phyloP scores from a whole-genome alignment of 352 stramenopile genomes.

The Plasmopara muralis region DNA sequence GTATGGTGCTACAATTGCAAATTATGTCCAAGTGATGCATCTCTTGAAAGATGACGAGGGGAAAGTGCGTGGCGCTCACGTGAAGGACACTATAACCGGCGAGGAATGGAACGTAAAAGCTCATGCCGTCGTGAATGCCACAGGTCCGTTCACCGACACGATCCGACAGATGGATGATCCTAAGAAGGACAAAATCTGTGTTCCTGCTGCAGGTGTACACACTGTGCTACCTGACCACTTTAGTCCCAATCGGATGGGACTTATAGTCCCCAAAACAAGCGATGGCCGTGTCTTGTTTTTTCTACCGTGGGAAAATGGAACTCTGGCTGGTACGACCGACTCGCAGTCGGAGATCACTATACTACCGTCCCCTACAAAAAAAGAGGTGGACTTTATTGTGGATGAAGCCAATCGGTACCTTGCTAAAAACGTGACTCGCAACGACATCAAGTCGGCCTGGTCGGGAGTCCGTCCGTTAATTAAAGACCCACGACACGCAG shows the following conservation, averaged over 20 bases:
- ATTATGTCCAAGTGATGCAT: conserved; percentile 87
- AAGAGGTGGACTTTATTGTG: conserved; percentile 94
- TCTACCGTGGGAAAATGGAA: conserved; percentile 93
- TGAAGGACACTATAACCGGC: conserved; percentile 85
- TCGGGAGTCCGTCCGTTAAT: conserved; percentile 94
- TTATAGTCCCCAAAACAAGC: conserved; percentile 95
- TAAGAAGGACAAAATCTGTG: conserved; percentile 84
- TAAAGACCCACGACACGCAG: conserved; percentile 79
- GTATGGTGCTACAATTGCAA: conserved; percentile 86
- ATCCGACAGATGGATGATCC: conserved; percentile 92
- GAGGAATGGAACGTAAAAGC: conserved; percentile 88
- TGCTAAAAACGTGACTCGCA: conserved; percentile 78
- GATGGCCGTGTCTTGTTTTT: conserved; percentile 94
- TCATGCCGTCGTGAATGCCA: conserved; percentile 91
- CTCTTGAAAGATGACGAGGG: conserved; percentile 85
- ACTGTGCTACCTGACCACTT: conserved; percentile 94
- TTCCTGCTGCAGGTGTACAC: conserved; percentile 92
- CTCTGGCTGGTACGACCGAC: conserved; percentile 91
- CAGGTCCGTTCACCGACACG: conserved; percentile 89
- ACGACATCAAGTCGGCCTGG: conserved; percentile 93
- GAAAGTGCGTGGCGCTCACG: conserved; percentile 79
- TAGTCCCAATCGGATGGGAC: conserved; percentile 89
- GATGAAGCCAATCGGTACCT: conserved; percentile 90
- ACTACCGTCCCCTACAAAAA: conserved; percentile 86
- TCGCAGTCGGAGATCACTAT: conserved; percentile 92